Evolutionary conservation across 345 rosid genomes (phyloP).

Genomic region (Gossypium thurberi): DNA sequence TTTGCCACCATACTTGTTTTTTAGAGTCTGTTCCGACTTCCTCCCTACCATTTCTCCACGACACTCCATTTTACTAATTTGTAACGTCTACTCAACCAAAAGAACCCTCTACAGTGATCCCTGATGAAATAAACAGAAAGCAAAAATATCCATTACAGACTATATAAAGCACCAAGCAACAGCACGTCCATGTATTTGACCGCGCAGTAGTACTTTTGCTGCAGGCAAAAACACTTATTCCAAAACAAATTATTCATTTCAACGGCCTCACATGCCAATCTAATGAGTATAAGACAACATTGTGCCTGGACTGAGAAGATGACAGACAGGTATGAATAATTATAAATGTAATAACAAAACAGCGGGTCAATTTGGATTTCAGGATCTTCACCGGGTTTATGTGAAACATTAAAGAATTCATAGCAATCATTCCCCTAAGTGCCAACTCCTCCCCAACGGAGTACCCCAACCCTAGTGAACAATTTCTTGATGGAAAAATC

Average conservation of each 20-base stretch:
- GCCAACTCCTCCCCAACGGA: neutral
- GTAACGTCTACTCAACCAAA: no score
- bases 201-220: neutral
- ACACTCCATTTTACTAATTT: no score
- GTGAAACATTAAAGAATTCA: neutral
- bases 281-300: neutral
- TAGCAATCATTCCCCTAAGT: neutral
- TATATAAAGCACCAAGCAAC: neutral
- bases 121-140: slow-evolving; percentile 9
- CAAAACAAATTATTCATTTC: neutral
- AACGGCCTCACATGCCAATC: neutral
- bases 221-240: neutral
- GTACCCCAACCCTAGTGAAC: neutral
- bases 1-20: no score
- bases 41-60: no score
- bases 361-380: neutral
- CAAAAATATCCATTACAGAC: neutral
- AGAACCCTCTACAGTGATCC: neutral
- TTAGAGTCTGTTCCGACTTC: no score
- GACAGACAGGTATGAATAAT: neutral
- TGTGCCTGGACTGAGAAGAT: neutral
- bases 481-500: slow-evolving; percentile 7
- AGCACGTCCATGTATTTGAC: neutral
- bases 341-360: neutral
- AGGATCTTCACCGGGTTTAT: neutral